Base-by-base conservation (phyloP, 257 asterid species). In the Penstemon eatonii region DNA sequence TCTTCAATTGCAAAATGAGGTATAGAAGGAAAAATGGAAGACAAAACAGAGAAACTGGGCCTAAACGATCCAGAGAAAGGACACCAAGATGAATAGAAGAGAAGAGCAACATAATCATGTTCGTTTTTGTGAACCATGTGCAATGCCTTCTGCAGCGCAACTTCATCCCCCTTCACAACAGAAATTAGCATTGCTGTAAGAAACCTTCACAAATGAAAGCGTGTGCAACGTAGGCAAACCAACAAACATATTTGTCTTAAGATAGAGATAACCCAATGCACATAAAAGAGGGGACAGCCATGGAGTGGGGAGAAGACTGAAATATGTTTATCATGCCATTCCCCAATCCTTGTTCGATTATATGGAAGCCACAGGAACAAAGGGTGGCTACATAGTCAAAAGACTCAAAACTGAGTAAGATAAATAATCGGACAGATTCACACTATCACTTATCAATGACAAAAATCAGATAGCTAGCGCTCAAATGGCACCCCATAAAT, bases 41-140 rank as follows among this genome's bases (percentile, higher is more conserved):
- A 84, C 72, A 89, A 65, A 69, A 76, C 33, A 55, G 95, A 91
- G 80, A 89, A 86, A 65, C 76, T 83, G 63, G 96, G 91, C 82
- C 81, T 86, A 58, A 85, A 81, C 33, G 79, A 56, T 63, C 75
- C 79, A 51, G 97, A 94, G 90, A 94, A 94, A 61, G 97, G 99
- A 79, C 99, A 94, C 97, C 97, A 87, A 63, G 96, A 85, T 33
- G 99, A 92, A 80, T 91, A 91, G 90, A 91, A 94, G 75, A 94
- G 86, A 60, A 94, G 72, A 71, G 96, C 86, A 72, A 84, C 92
- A 68, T 89, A 91, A 60, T 86, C 87, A 44, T 81, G 80, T 61
- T 77, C 83, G 65, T 80, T 86, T 68, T 78, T 83, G 81, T 94
- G 89, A 73, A 87, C 88, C 77, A 81, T 76, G 76, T 72, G 75